These are phyloP conservation scores for Wallemia hederae DNA, from an alignment of 1,284 basidiomycete species.

Conservation along the genomic window DNA sequence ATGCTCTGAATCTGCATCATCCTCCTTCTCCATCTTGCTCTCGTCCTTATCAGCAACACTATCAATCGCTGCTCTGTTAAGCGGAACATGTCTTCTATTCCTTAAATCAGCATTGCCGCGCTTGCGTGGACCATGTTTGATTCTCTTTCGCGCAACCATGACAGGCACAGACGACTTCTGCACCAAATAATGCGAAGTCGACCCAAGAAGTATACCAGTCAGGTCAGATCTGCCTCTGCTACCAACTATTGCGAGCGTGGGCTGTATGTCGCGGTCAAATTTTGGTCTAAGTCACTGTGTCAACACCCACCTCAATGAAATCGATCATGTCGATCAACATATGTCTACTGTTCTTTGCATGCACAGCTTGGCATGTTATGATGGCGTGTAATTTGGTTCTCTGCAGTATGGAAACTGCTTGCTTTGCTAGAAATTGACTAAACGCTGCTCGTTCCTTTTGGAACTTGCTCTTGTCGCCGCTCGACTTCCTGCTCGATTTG, in stretches of 20 bases:
- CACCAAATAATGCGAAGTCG: slow-evolving; percentile 85
- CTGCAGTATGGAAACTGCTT: slow-evolving; percentile 64
- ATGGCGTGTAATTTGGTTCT: slow-evolving; percentile 62
- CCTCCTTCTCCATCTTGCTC: slow-evolving; percentile 2
- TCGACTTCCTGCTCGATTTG: background rate
- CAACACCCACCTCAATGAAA: slow-evolving; percentile 30
- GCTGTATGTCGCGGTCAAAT: background rate
- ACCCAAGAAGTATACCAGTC: slow-evolving; percentile 84
- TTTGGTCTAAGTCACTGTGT: background rate
- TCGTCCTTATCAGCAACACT: slow-evolving; percentile 15
- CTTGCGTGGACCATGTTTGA: slow-evolving; percentile 33
- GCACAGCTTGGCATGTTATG: slow-evolving; percentile 75
- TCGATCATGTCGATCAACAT: slow-evolving; percentile 79
- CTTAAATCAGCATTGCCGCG: slow-evolving; percentile 18
- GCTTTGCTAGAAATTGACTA: slow-evolving; percentile 48
- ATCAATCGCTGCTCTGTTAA: slow-evolving; percentile 57
- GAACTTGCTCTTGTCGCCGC: background rate
- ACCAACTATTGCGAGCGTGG: slow-evolving; percentile 66
- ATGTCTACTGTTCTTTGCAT: slow-evolving; percentile 73
- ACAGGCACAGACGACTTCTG: slow-evolving; percentile 74
- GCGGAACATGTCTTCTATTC: slow-evolving; percentile 35
- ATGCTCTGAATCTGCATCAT: slow-evolving; percentile 2
- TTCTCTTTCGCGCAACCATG: slow-evolving; percentile 59
- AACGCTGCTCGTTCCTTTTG: background rate
- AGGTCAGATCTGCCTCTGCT: slow-evolving; percentile 66